Evolutionary conservation across 2,329 filamentous ascomycete genomes (phyloP), one percentile per base, ranked within the genome.

Genomic region (Dactylellina leptospora): DNA sequence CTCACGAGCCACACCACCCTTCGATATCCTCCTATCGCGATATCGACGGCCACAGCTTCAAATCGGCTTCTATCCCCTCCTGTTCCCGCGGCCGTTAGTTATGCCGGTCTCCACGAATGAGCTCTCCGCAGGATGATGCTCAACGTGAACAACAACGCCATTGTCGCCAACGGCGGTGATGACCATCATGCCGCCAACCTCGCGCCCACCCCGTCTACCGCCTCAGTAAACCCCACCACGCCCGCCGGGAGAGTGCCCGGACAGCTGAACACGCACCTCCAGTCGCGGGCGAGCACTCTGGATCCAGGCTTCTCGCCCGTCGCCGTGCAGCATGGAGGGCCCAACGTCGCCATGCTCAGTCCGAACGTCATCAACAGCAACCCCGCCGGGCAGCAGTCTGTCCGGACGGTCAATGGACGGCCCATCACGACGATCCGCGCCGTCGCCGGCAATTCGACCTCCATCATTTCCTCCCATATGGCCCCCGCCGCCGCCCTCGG

Each of bases 371-470:
- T 61, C 36, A 62, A 48, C 36, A 40, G 38, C n/a, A 64, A 64
- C 30, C 18, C 48, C 18, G 50, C 44, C 55, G 22, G 22, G 16
- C 18, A 27, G 10, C 45, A 40, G 16, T 22, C 23, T n/a, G 47
- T 63, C 22, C 66, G 66, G 30, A 62, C 58, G n/a, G 33, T 62
- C 58, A 71, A 71, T 38, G 50, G 60, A 20, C 42, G 66, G 27
- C 60, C 66, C 20, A 71, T 61, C 58, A 63, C 66, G 33, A 71
- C 66, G 38, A 71, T 71, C 38, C 66, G 66, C 28, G 58, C 66
- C 36, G 45, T 71, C 23, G 42, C 51, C 4, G 66, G 66, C 10
- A 71, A 71, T 16, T n/a, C 56, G 22, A 48, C 33, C 23, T 71
- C 66, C 5, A 71, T 71, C 38, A 51, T 51, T 25, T 16, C 16